Evolutionary conservation across 805 yeast species (phyloP), one percentile per base, ranked within the genome.

Genomic region (Wickerhamomyces bisporus): DNA sequence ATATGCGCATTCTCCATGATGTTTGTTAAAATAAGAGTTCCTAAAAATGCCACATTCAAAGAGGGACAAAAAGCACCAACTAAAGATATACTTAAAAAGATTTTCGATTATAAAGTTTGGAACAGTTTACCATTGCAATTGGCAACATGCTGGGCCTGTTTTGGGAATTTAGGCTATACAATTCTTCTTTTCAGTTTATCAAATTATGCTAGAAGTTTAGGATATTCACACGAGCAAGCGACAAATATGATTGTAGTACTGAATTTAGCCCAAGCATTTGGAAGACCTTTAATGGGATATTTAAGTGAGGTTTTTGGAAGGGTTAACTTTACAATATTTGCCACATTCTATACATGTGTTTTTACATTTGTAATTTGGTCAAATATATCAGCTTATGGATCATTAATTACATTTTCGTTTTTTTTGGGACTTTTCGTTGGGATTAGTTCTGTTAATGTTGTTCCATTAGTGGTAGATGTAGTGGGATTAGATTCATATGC

Each of bases 361-460:
- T 43, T 72, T n/a, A 46, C 62, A 24, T 65, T 72, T 39, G 66
- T 58, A 4, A 73, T 66, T 44, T 76, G 82, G 81, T 60, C 73
- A 12, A 68, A 74, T 17, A 56, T 71, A 1, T 57, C 48, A 30
- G 64, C 65, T 2, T 73, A 67, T 45, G 55, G 61, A 0, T 60
- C 64, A 18, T 47, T 75, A 23, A 43, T 70, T 4, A 60, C 63
- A 13, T 72, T 71, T 43, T 52, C 73, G 1, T 49, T 73, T 7
- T 49, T 71, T 40, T 43, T 66, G 7, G 81, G 81, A 2, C 32
- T 64, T 3, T 52, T 64, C 23, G 58, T 71, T 26, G 79, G 79
- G 35, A 67, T 73, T 7, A 60, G 60, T 27, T 69, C 68, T 2
- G 68, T 68, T 47, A 64, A 58, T 38, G 55, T 66, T 12, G 66